Evolutionary conservation across 2,329 filamentous ascomycete genomes (phyloP).

Genomic region (Teratosphaeria gauchensis): DNA sequence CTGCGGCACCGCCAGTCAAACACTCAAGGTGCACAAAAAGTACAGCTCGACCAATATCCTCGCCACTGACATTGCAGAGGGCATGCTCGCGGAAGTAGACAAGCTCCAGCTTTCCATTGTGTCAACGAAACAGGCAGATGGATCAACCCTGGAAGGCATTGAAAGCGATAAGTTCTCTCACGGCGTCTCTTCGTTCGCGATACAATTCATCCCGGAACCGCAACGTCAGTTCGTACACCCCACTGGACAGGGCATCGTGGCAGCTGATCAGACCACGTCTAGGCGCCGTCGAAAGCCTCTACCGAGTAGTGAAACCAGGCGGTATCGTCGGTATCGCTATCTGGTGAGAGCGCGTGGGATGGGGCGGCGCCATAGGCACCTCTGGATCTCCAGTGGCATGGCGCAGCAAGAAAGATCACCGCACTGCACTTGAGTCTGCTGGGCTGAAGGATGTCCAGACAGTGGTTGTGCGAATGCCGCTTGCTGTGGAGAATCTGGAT

Average conservation of each 20-base stretch:
- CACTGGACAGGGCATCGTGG: background rate
- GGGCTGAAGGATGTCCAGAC: background rate
- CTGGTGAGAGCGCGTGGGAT: background rate
- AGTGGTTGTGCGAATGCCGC: background rate
- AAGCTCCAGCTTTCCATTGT: background rate
- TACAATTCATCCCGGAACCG: background rate
- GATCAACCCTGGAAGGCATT: background rate
- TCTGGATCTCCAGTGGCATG: background rate
- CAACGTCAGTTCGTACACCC: background rate
- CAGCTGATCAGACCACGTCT: background rate
- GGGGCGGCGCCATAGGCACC: background rate
- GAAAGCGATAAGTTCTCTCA: background rate
- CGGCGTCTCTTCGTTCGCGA: background rate
- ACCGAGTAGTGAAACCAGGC: background rate
- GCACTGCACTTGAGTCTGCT: background rate
- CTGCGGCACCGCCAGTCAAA: background rate
- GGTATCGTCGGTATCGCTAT: background rate
- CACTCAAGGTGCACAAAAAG: background rate
- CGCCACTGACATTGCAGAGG: conserved; percentile 1
- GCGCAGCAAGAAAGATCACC: background rate
- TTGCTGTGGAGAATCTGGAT: background rate
- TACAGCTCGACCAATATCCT: background rate
- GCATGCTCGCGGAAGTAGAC: conserved; percentile 1
- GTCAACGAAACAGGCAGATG: background rate
- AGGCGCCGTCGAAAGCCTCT: background rate